phyloP scores from a whole-genome alignment of 257 asterid genomes.

The Fraxinus americana region DNA sequence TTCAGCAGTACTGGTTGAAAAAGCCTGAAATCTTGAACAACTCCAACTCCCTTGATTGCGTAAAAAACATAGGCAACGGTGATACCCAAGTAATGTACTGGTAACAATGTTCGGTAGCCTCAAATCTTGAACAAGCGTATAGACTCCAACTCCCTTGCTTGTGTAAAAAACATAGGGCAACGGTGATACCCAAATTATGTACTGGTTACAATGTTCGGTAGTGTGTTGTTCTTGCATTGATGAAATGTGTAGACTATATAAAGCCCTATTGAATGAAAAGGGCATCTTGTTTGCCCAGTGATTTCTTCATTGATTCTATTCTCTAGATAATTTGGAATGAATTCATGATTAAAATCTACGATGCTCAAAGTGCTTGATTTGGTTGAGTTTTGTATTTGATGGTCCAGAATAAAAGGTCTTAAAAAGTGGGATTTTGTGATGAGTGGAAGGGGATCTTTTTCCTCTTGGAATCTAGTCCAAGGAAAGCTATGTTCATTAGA shows the following conservation, averaged over 20 bases:
- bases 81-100: background rate
- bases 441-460: background rate
- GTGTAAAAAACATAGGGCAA: background rate
- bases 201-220: background rate
- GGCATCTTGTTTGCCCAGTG: background rate
- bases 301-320: background rate
- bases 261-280: background rate
- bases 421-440: background rate
- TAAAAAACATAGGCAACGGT: background rate
- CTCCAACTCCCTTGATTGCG: conserved; percentile 5
- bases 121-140: background rate
- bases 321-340: background rate
- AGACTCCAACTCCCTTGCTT: conserved; percentile 4
- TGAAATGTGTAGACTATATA: background rate
- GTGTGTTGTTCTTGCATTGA: background rate
- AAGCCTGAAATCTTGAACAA: conserved; percentile 38
- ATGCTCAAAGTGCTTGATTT: background rate
- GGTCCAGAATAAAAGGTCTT: background rate
- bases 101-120: background rate
- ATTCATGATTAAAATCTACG: background rate
- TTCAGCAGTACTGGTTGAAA: conserved; percentile 74
- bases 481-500: no score
- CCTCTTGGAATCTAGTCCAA: background rate
- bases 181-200: background rate
- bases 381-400: background rate